phyloP scores from a whole-genome alignment of 805 yeast genomes.

The Zygosaccharomyces lentus region DNA sequence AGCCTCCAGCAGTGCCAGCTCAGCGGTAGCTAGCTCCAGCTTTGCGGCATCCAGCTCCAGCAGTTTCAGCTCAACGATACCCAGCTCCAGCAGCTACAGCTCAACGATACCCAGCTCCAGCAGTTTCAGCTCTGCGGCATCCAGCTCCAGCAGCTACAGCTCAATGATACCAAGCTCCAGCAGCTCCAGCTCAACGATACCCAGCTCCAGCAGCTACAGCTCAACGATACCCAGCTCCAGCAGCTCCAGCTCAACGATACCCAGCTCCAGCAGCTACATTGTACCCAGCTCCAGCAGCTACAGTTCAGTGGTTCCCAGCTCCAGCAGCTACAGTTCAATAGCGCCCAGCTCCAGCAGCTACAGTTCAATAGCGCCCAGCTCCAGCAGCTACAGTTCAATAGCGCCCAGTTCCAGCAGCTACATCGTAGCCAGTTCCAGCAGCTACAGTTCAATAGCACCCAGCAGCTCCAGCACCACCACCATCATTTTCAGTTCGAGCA shows the following conservation, averaged over 20 bases:
- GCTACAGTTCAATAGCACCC: too few relatives aligned
- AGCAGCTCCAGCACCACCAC: not conserved
- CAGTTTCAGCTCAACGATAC: not conserved
- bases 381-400: not conserved
- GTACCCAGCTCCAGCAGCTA: not conserved
- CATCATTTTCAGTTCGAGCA: not conserved
- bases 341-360: slow-evolving; percentile 1
- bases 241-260: not conserved
- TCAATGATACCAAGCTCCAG: not conserved
- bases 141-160: not conserved
- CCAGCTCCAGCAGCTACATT: not conserved
- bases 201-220: not conserved
- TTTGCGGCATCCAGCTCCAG: not conserved
- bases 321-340: not conserved
- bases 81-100: not conserved
- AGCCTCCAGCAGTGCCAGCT: not conserved
- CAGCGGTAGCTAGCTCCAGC: not conserved
- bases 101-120: not conserved
- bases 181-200: not conserved
- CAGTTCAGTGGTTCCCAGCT: not conserved
- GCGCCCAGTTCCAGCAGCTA: not conserved
- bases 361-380: not conserved
- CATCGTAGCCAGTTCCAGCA: not conserved
- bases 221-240: too few relatives aligned
- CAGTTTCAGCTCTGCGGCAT: not conserved